Evolutionary conservation across 2,329 filamentous ascomycete species (phyloP), one percentile per base, ranked within the genome.

Genomic region (Neofusicoccum sp.): DNA sequence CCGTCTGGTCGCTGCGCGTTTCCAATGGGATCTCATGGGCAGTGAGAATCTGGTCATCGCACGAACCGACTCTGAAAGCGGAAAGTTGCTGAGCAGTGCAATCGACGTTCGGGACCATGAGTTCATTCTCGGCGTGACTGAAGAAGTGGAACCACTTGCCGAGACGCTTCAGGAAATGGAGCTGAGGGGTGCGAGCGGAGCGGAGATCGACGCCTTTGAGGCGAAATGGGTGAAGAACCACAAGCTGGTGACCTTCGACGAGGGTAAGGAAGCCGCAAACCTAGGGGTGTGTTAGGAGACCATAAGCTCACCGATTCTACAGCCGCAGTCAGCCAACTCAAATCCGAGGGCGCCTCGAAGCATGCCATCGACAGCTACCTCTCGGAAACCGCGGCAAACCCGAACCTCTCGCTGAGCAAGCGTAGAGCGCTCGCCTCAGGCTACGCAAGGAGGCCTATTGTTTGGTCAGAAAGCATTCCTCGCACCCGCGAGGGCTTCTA

Each of bases 21-120:
- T 96, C 79, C 95, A 99, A 72, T 99, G 93, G 93, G 95, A 99
- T 70, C 83, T 97, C 68, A 98, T 99, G 93, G 95, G 93, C 48
- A 88, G 86, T 57, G 95, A 99, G 79, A 98, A 96, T 74, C 83
- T 98, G 3, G 86, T 98, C 43, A 95, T 99, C 71, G 95, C 95
- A 2, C 88, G 95, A 61, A 98, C 95, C 1, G 95, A 99, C 75
- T 96, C 92, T 0, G 95, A 98, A 76, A 96, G 91, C 64, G 95
- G 93, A 47, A 93, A 88, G 73, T 84, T 99, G 24, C 82, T 99
- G 60, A 96, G 89, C 62, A 96, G 89, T 63, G 91, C 92, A 12
- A 89, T 99, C 64, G 95, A 99, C 71, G 89, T 92, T 5, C 89
- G 95, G 62, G 95, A 99, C 71, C 95, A 99, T 75, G 93, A 98